Base-by-base conservation (phyloP, 345 rosid species). In the Hirschfeldia incana region DNA sequence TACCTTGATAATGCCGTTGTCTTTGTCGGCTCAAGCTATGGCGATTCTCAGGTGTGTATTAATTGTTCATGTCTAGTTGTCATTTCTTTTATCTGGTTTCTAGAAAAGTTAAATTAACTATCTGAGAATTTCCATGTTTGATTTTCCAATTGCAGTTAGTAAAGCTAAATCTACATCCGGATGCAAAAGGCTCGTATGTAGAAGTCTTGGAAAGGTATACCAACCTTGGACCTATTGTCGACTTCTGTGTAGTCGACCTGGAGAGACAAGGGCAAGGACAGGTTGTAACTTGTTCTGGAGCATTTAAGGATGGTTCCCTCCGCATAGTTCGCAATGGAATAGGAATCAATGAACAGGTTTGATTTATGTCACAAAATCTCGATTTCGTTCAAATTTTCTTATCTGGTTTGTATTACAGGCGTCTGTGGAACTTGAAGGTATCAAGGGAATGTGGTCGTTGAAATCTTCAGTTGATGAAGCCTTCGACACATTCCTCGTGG, bases 181-280 rank as follows among this genome's bases (percentile, higher is more conserved):
- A 95, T 89, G 84, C 93, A 29, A 93, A 90, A 87, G 99, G 99
- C 76, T 91, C 97, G 30, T 95, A 90, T 75, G 97, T 93, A 29
- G 98, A 95, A 86, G 98, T 95, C 68, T 68, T 93, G 87, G 99
- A 95, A 80, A 90, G 93, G 77, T 91, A 89, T 82, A 93, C 92
- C 85, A 95, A 95, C 77, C 82, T 95, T 85, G 99, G 99, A 66
- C 99, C 99, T 66, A 95, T 95, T 70, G 94, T 87, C 33, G 99
- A 95, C 84, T 95, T 93, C 76, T 91, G 97, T 85, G 97, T 95
- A 72, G 97, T 95, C 74, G 98, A 95, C 86, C 97, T 95, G 29
- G 99, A 95, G 87, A 91, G 98, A 85, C 99, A 95, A 83, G 99
- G 99, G 76, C 99, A 95, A 84, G 97, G 98, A 73, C 99, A 95